phyloP scores from a whole-genome alignment of 208 protist species.

The Acanthamoeba castellanii region DNA sequence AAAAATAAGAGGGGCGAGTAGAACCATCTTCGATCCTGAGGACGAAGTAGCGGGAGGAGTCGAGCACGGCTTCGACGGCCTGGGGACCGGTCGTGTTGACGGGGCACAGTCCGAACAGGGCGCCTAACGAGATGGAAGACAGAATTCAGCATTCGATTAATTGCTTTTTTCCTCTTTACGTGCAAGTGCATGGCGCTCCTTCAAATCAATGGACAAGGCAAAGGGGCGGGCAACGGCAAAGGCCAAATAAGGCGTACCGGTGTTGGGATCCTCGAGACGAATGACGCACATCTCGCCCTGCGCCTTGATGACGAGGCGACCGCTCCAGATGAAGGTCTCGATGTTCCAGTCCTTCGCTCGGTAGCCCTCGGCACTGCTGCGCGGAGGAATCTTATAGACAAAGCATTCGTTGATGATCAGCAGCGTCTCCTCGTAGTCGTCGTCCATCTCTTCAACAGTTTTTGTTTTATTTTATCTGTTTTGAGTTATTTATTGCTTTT shows the following conservation, averaged over 20 bases:
- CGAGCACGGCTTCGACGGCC: constrained; percentile 61
- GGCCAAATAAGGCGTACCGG: neutral
- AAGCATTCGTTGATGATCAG: constrained; percentile 87
- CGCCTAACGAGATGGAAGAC: neutral
- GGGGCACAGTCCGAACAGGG: constrained; percentile 52
- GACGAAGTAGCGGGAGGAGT: constrained; percentile 69
- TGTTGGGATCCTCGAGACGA: constrained; percentile 71
- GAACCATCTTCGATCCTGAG: constrained; percentile 60
- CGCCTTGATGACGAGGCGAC: constrained; percentile 78
- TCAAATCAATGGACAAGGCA: no score
- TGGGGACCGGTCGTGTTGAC: constrained; percentile 48
- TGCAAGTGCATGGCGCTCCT: no score
- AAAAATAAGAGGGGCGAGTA: neutral
- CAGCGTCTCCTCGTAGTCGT: constrained; percentile 84
- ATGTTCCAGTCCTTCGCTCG: constrained; percentile 84
- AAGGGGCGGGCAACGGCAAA: no score
- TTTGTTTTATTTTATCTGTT: no score
- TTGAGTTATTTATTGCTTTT: no score
- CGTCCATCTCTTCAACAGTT: constrained; percentile 56
- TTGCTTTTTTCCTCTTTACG: no score
- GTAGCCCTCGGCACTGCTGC: constrained; percentile 78
- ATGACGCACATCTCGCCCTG: constrained; percentile 78
- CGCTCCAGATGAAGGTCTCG: constrained; percentile 83
- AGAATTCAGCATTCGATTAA: no score
- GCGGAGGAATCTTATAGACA: constrained; percentile 85